Percentiles rank a stretch among this genome's conserved stretches.
Evolutionary conservation across 2,329 filamentous ascomycete species (phyloP).

Genomic region (Tolypocladium ovalisporum): DNA sequence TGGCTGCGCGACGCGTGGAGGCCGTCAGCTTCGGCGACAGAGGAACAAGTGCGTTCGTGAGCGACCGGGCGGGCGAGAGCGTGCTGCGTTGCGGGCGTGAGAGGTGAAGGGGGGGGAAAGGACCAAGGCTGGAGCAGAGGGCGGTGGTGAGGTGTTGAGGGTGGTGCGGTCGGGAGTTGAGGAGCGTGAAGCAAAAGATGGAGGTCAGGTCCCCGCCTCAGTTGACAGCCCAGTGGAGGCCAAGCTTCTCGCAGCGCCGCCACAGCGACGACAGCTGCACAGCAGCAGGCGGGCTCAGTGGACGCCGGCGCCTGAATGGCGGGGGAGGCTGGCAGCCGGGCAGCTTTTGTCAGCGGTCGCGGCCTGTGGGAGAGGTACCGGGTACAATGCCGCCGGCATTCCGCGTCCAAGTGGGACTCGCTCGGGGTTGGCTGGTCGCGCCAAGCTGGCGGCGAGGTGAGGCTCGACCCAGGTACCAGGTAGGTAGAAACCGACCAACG

Average conservation of each 20-base stretch:
- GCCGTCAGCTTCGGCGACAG: constrained; percentile 1
- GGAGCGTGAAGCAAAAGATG: constrained; percentile 3
- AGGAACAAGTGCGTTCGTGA: background rate
- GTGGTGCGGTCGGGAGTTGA: constrained; percentile 3
- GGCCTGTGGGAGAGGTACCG: background rate
- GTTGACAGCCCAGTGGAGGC: background rate
- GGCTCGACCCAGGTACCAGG: background rate
- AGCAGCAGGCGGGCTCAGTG: background rate
- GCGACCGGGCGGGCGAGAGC: background rate
- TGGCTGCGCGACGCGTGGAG: constrained; percentile 11
- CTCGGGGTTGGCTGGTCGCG: background rate
- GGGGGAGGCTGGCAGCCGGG: background rate
- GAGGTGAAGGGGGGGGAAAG: background rate
- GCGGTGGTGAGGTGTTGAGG: background rate
- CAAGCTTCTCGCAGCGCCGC: background rate
- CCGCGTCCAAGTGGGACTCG: background rate
- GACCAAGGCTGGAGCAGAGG: constrained; percentile 1
- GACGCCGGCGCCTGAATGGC: background rate
- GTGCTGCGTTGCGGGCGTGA: background rate
- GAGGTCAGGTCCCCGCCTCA: background rate
- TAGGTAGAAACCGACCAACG: background rate
- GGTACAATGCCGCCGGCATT: background rate
- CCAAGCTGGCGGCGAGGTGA: background rate
- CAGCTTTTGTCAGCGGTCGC: background rate
- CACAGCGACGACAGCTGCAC: background rate